Conservation (phyloP, 2,329 filamentous ascomycete genomes). For the Fusarium continuum region DNA sequence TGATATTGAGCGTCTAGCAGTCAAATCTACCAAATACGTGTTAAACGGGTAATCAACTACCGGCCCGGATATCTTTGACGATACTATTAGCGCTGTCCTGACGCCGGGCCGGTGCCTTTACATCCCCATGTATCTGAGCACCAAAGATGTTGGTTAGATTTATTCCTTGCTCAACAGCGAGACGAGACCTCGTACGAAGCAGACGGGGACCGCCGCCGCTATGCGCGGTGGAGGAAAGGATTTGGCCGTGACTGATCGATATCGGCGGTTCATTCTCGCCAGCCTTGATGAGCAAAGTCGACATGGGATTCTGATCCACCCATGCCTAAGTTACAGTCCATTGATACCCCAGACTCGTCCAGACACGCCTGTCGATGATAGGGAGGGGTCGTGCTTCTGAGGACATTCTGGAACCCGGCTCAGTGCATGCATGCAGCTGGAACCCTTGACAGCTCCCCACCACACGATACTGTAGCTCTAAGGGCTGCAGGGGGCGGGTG, state of each 20-base stretch:
- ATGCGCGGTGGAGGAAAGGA: conserved; percentile 15
- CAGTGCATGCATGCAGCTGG: conserved; percentile 1
- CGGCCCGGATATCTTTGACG: conserved; percentile 29
- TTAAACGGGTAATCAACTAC: conserved; percentile 7
- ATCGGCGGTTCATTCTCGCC: conserved; percentile 33
- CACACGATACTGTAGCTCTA: conserved; percentile 26
- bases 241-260: conserved; percentile 22
- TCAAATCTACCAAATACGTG: not conserved
- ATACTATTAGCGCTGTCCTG: not conserved
- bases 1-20: not conserved
- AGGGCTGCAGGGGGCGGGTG: not conserved
- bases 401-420: conserved; percentile 40
- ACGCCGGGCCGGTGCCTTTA: conserved; percentile 37
- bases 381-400: conserved; percentile 26
- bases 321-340: conserved; percentile 32
- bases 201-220: conserved; percentile 24
- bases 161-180: conserved; percentile 3
- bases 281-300: conserved; percentile 12
- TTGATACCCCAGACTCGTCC: not conserved
- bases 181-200: conserved; percentile 23
- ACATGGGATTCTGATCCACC: conserved; percentile 10
- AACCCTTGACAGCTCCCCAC: conserved; percentile 26
- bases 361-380: not conserved
- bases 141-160: not conserved
- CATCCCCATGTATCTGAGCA: not conserved